These are phyloP conservation scores for Teunomyces aglyptinius DNA, from an alignment of 805 yeast genomes.

Conservation along the genomic window DNA sequence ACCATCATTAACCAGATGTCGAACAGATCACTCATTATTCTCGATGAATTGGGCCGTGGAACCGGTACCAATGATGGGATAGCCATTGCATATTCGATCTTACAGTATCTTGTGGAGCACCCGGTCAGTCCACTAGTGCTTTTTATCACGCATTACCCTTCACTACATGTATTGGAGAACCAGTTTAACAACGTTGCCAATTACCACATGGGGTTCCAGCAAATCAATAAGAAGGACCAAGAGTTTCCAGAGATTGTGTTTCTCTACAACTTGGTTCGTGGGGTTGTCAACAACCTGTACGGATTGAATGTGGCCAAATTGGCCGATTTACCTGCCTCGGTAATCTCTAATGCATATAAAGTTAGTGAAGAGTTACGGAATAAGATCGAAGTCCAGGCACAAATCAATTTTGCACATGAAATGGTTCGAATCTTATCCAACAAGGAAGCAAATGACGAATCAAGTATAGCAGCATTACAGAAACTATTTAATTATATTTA, in stretches of 20 bases:
- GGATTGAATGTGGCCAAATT: conserved; percentile 84
- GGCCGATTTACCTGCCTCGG: conserved; percentile 55
- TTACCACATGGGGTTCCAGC: conserved; percentile 69
- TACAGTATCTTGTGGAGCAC: conserved; percentile 51
- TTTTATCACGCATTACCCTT: conserved; percentile 84
- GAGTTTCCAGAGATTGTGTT: conserved; percentile 40
- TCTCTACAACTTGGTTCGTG: conserved; percentile 34
- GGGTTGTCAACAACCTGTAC: conserved; percentile 57
- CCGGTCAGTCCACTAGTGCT: conserved; percentile 52
- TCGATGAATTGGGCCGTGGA: conserved; percentile 84
- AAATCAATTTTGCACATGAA: not conserved
- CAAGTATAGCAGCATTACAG: not conserved
- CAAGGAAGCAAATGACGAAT: not conserved
- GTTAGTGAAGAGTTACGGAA: conserved; percentile 34
- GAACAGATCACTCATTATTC: conserved; percentile 53
- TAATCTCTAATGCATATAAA: conserved; percentile 45
- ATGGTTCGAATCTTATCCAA: not conserved
- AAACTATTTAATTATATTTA: conserved; percentile 1
- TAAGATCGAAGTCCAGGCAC: conserved; percentile 21
- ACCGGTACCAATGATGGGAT: conserved; percentile 73
- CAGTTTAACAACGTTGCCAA: conserved; percentile 47
- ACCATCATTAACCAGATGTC: conserved; percentile 55
- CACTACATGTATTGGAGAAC: conserved; percentile 51
- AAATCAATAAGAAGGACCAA: conserved; percentile 29
- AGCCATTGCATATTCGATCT: conserved; percentile 72